phyloP scores from a whole-genome alignment of 2,329 filamentous ascomycete genomes.

The Arthrobotrys musiformis region DNA sequence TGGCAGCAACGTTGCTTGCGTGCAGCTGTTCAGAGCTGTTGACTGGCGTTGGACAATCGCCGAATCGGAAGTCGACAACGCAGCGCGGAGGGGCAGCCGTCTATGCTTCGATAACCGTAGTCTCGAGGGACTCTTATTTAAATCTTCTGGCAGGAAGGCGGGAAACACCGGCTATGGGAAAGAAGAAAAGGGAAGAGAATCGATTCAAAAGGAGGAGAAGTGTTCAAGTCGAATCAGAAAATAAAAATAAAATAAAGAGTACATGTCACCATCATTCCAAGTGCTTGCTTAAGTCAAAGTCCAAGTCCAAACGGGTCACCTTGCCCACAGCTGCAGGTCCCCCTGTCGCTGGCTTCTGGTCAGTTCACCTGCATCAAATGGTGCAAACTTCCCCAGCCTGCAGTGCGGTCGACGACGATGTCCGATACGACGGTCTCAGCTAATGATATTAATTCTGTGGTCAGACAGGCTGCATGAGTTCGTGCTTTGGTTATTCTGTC shows the following conservation, averaged over 20 bases:
- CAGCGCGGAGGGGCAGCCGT: slow-evolving; percentile 22
- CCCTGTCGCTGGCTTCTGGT: slow-evolving; percentile 44
- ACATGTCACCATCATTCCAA: slow-evolving; percentile 19
- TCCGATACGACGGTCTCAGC: slow-evolving; percentile 18
- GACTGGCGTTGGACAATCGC: slow-evolving; percentile 22
- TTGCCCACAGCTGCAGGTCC: slow-evolving; percentile 45
- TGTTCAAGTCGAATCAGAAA: no score
- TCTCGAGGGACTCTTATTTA: neutral
- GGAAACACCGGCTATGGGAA: neutral
- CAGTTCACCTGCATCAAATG: slow-evolving; percentile 40
- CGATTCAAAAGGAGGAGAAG: no score
- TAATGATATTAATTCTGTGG: neutral
- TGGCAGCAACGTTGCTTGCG: neutral
- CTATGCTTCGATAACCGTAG: neutral
- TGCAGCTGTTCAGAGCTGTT: neutral
- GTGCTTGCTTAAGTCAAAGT: neutral
- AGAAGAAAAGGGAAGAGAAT: neutral
- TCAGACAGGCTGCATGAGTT: slow-evolving; percentile 8
- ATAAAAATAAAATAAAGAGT: neutral
- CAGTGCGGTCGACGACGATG: no score
- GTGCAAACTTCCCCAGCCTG: slow-evolving; percentile 22
- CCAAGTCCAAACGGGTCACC: slow-evolving; percentile 23
- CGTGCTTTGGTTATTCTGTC: neutral
- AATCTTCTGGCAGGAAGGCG: neutral
- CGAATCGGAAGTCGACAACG: slow-evolving; percentile 56